Evolutionary conservation across 1,284 basidiomycete species (phyloP).

Genomic region (Xanthoconium separans): DNA sequence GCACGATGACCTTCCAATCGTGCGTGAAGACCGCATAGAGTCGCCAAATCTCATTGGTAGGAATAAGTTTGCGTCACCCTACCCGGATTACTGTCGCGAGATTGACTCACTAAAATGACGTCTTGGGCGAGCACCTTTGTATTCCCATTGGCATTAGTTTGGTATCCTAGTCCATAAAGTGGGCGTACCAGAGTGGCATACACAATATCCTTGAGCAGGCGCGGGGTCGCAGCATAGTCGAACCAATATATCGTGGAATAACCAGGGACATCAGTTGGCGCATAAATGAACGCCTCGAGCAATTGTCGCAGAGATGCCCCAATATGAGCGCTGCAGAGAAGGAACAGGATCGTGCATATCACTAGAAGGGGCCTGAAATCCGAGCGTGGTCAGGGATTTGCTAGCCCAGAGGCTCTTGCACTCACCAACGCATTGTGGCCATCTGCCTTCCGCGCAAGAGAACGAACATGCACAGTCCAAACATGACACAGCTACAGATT

Average conservation of each 20-base stretch:
- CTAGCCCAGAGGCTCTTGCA: not conserved
- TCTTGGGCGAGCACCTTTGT: not conserved
- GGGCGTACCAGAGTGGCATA: not conserved
- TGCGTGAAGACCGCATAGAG: not conserved
- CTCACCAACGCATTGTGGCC: not conserved
- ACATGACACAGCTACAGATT: not conserved
- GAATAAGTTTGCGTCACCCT: not conserved
- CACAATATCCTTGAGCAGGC: not conserved
- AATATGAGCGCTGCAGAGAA: not conserved
- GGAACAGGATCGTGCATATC: not conserved
- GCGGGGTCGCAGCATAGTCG: not conserved
- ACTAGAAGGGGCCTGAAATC: not conserved
- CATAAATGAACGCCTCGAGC: conserved; percentile 1
- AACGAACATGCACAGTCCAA: not conserved
- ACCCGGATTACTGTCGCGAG: no score
- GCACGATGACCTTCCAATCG: not conserved
- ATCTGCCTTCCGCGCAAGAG: not conserved
- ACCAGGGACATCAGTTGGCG: not conserved
- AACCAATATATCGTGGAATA: conserved; percentile 2
- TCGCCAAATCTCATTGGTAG: not conserved
- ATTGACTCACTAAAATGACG: not conserved
- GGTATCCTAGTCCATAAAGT: not conserved
- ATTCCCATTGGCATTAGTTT: not conserved
- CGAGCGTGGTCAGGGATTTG: no score
- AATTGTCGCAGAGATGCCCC: not conserved